Evolutionary conservation across 2,329 filamentous ascomycete species (phyloP).

Genomic region (Alternaria incomplexa): DNA sequence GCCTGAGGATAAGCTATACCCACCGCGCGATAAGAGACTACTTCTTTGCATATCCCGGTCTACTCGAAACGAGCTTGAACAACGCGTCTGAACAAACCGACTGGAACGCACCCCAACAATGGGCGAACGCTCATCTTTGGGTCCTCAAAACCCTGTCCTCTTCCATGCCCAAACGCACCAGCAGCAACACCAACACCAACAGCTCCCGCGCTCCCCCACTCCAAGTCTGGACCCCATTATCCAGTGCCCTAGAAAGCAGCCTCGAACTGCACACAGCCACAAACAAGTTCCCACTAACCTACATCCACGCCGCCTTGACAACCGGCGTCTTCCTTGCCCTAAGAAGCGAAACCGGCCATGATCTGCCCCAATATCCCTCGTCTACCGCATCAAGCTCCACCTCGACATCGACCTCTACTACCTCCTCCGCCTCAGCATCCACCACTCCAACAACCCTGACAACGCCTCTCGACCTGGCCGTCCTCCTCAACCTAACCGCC

Average conservation of each 20-base stretch:
- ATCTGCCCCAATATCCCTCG: conserved; percentile 15
- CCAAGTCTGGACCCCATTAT: conserved; percentile 27
- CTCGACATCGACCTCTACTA: not conserved
- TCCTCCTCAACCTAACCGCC: conserved; percentile 27
- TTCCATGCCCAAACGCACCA: not conserved
- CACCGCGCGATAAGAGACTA: conserved; percentile 34
- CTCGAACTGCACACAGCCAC: conserved; percentile 22
- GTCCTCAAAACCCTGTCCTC: conserved; percentile 25
- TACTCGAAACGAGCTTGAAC: conserved; percentile 8
- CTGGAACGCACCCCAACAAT: conserved; percentile 27
- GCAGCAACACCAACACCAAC: not conserved
- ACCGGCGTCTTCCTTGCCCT: conserved; percentile 21
- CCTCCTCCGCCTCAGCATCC: not conserved
- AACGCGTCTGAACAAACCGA: not conserved
- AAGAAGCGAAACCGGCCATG: conserved; percentile 4
- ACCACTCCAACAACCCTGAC: not conserved
- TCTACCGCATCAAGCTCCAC: not conserved
- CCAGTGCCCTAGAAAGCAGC: conserved; percentile 24
- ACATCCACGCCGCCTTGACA: conserved; percentile 25
- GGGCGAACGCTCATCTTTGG: conserved; percentile 33
- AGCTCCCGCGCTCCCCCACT: not conserved
- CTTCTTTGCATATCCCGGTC: conserved; percentile 19
- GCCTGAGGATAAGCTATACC: conserved; percentile 31
- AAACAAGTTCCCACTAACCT: conserved; percentile 27
- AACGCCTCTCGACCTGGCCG: conserved; percentile 30